A percentile compares a stretch with the other conserved stretches of the same genome.
Conservation (phyloP, 2,329 filamentous ascomycete species). For the Madurella mycetomatis region DNA sequence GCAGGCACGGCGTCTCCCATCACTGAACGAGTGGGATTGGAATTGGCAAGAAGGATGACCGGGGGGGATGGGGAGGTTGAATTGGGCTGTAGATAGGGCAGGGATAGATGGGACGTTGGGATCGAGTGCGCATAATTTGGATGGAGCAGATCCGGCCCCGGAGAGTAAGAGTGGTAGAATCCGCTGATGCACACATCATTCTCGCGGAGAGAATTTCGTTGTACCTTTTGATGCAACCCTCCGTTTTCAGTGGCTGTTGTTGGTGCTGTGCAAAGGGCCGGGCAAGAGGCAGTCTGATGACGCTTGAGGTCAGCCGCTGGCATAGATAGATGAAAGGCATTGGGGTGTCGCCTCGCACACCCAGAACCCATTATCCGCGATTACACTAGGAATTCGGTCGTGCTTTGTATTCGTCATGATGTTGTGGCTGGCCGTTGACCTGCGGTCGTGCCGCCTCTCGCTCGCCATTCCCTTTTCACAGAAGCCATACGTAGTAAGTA, state of each 20-base stretch:
- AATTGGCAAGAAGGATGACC: neutral
- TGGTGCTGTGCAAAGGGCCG: neutral
- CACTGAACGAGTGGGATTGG: slow-evolving; percentile 41
- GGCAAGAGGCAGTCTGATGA: neutral
- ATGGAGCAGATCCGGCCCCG: too few species aligned
- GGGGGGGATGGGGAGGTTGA: neutral
- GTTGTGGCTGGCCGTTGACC: neutral
- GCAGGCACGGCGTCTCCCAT: slow-evolving; percentile 50
- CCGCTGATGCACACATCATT: neutral
- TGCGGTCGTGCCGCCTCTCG: neutral
- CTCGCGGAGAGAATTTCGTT: slow-evolving; percentile 6
- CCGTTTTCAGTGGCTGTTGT: neutral
- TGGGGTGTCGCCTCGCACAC: neutral
- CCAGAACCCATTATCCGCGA: neutral
- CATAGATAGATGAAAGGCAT: neutral
- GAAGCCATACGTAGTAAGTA: neutral
- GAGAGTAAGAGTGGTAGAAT: neutral
- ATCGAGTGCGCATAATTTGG: neutral
- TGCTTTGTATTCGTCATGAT: neutral
- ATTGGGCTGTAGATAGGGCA: slow-evolving; percentile 11
- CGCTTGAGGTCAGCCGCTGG: neutral
- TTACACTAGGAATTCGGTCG: neutral
- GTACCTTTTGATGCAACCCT: slow-evolving; percentile 7
- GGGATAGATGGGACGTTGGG: neutral
- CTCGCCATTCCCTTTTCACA: neutral